Base-by-base conservation (phyloP, 73 alveolate genomes). In the Paramecium pentaurelia region DNA sequence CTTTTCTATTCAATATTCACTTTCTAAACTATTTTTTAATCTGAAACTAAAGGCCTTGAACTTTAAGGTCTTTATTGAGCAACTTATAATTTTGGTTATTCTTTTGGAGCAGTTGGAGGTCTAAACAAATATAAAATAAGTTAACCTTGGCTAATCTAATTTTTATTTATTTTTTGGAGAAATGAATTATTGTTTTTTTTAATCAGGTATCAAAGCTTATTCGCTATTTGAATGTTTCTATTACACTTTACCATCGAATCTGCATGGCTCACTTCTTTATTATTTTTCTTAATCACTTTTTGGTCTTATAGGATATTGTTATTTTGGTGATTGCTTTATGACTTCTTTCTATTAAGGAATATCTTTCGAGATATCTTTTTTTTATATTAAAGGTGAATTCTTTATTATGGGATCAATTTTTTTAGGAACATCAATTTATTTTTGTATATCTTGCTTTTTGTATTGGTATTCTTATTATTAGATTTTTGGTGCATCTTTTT, bases 91-190 rank as follows among this genome's bases (percentile, higher is more conserved):
- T 30, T 9, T 5, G 49, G 49, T 37, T 37, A 14, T 6, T 71
- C 86, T 37, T 77, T 77, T n/a, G 71, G 64, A n/a, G 89, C 89
- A 8, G 89, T 34, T 1, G 89, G 89, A 16, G 64, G 64, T n/a
- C 89, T 77, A 22, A 40, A 38, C 10, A 7, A 11, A 47, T 12
- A 34, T 38, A 8, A 27, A 18, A 77, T 12, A 40, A 18, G 8
- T 73, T 73, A 11, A 71, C 86, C 54, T 71, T 60, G 77, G 77
- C 27, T 34, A 27, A 34, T 71, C 54, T 30, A n/a, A 6, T 11
- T 28, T 32, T 71, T 71, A 71, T 30, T n/a, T 11, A 27, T 38
- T 42, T 40, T 77, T 38, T 20, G 89, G 71, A 2, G 89, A 77
- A 18, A 22, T 27, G 32, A 77, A 38, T 11, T 42, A 38, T 38